Conservation (phyloP, 179 eudicot species). For the Carnegiea gigantea region DNA sequence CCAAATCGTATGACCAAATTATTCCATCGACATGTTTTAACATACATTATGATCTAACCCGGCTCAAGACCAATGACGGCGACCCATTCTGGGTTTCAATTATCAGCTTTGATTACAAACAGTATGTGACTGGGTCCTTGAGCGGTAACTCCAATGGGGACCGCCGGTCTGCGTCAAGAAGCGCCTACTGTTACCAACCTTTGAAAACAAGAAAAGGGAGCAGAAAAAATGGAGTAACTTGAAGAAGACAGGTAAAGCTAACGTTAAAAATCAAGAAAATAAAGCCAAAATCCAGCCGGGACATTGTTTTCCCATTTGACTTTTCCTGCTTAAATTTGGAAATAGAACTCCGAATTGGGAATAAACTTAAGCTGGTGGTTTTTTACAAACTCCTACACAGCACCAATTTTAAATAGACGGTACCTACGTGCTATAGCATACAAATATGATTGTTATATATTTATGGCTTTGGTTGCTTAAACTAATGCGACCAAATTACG, state of each 20-base stretch:
- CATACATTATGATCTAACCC: no score
- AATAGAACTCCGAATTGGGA: neutral
- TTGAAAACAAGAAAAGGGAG: neutral
- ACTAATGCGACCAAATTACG: neutral
- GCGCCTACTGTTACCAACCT: neutral
- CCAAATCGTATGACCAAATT: no score
- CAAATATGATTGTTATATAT: neutral
- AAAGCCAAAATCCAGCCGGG: neutral
- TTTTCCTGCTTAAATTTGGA: neutral
- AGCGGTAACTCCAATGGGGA: neutral
- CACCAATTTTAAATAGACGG: neutral
- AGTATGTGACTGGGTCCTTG: neutral
- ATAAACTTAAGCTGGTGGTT: neutral
- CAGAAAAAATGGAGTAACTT: neutral
- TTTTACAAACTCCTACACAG: neutral
- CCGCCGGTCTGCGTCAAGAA: neutral
- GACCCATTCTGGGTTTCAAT: no score
- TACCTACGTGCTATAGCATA: neutral
- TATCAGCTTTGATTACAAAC: neutral
- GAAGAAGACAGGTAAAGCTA: neutral
- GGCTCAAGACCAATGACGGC: no score
- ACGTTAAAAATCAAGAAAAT: neutral
- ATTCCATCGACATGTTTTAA: no score
- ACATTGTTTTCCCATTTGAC: neutral
- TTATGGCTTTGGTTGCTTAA: neutral